phyloP scores from a whole-genome alignment of 208 protist species.

The Trypanosoma rangeli region DNA sequence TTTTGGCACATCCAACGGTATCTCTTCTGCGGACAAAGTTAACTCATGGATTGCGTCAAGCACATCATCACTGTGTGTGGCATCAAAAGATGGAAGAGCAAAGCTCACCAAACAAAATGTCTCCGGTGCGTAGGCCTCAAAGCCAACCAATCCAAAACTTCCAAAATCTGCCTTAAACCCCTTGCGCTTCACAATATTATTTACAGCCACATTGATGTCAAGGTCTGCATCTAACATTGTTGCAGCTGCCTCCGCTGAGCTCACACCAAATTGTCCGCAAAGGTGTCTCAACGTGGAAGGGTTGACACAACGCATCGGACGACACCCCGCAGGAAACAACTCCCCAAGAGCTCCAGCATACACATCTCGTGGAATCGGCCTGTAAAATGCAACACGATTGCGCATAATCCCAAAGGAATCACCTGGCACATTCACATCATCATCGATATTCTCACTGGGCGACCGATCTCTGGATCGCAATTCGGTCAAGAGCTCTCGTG shows the following conservation, averaged over 20 bases:
- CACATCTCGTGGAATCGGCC: conserved; percentile 53
- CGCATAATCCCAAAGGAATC: conserved; percentile 90
- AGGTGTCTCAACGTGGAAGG: conserved; percentile 52
- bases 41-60: conserved; percentile 88
- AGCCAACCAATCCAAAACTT: conserved; percentile 75
- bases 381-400: conserved; percentile 79
- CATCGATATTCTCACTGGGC: conserved; percentile 40
- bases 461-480: conserved; percentile 39
- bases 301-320: conserved; percentile 65
- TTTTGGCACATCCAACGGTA: conserved; percentile 70
- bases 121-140: conserved; percentile 85
- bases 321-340: conserved; percentile 59
- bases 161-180: conserved; percentile 54
- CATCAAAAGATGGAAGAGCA: conserved; percentile 61
- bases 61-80: conserved; percentile 66
- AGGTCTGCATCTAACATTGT: conserved; percentile 49
- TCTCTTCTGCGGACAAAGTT: conserved; percentile 80
- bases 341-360: conserved; percentile 44
- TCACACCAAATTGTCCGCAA: conserved; percentile 60
- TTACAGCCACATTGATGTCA: conserved; percentile 71
- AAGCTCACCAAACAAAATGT: conserved; percentile 84
- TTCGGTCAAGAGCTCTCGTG: conserved; percentile 58
- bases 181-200: conserved; percentile 48
- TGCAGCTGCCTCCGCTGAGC: conserved; percentile 40
- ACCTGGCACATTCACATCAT: conserved; percentile 62